A percentile compares a stretch with the other conserved stretches of the same genome.
phyloP scores from a whole-genome alignment of 768 basidiomycete genomes.

The Suillus weaverae region DNA sequence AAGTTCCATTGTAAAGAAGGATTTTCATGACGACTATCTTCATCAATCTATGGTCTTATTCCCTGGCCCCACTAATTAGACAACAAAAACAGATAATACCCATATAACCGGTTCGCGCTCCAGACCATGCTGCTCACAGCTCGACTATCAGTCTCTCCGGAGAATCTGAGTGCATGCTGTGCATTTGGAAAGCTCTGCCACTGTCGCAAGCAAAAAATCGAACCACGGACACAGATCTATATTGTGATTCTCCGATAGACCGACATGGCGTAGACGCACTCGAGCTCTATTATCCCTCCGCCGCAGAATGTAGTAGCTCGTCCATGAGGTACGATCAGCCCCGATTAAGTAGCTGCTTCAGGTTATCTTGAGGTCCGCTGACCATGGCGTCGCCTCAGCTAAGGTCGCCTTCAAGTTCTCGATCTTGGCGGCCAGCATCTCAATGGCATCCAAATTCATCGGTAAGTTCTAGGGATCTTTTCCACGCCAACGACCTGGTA shows the following conservation, averaged over 20 bases:
- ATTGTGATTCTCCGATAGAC: background rate
- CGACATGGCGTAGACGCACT: background rate
- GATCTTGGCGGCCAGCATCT: background rate
- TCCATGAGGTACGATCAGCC: background rate
- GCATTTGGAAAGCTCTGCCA: background rate
- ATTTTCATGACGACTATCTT: background rate
- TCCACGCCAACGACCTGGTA: too few species aligned
- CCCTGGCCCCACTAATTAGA: background rate
- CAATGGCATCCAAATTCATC: conserved; percentile 17
- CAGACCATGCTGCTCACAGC: background rate
- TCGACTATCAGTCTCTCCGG: background rate
- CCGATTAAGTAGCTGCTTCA: background rate
- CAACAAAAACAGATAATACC: background rate
- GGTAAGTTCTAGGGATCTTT: conserved; percentile 15
- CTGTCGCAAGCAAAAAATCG: background rate
- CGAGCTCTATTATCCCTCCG: background rate
- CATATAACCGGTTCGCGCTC: background rate
- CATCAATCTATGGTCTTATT: background rate
- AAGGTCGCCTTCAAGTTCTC: conserved; percentile 4
- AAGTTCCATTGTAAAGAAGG: background rate
- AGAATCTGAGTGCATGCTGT: background rate
- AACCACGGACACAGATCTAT: background rate
- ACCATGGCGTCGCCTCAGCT: conserved; percentile 8
- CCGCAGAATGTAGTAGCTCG: background rate
- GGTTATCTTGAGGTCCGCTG: conserved; percentile 1